phyloP scores from a whole-genome alignment of 2,329 filamentous ascomycete genomes.

The Fusarium torulosum region DNA sequence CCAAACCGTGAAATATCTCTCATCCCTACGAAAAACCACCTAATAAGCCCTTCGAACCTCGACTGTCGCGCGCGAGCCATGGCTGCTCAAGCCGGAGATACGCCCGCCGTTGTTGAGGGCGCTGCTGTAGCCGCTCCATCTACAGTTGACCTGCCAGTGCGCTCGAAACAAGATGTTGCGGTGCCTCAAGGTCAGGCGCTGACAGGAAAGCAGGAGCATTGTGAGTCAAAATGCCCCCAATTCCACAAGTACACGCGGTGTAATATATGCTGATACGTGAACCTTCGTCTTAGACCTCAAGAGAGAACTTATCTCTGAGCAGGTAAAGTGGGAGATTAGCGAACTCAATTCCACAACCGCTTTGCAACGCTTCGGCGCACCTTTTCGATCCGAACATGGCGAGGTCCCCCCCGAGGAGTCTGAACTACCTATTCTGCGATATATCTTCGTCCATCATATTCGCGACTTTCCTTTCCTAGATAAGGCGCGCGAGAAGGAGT shows the following conservation, averaged over 20 bases:
- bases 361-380: conserved; percentile 92
- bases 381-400: conserved; percentile 91
- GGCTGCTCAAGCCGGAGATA: conserved; percentile 47
- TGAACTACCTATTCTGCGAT: conserved; percentile 91
- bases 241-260: background rate
- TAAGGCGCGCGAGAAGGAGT: conserved; percentile 97
- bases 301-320: conserved; percentile 89
- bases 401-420: conserved; percentile 95
- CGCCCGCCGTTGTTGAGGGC: conserved; percentile 42
- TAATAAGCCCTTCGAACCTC: conserved; percentile 18
- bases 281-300: conserved; percentile 76
- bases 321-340: conserved; percentile 89
- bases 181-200: conserved; percentile 65
- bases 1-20: conserved; percentile 3
- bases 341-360: conserved; percentile 96
- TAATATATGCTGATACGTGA: conserved; percentile 28
- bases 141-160: conserved; percentile 49
- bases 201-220: conserved; percentile 98
- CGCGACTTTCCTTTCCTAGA: conserved; percentile 98
- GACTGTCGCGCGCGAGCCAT: conserved; percentile 41
- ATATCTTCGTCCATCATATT: conserved; percentile 98
- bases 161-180: conserved; percentile 47
- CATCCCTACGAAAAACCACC: background rate
- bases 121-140: conserved; percentile 31
- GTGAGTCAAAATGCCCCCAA: conserved; percentile 63